A percentile compares a stretch with the other conserved stretches of the same genome.
phyloP scores from a whole-genome alignment of 2,329 filamentous ascomycete species.

The Scopulariopsis brevicaulis region DNA sequence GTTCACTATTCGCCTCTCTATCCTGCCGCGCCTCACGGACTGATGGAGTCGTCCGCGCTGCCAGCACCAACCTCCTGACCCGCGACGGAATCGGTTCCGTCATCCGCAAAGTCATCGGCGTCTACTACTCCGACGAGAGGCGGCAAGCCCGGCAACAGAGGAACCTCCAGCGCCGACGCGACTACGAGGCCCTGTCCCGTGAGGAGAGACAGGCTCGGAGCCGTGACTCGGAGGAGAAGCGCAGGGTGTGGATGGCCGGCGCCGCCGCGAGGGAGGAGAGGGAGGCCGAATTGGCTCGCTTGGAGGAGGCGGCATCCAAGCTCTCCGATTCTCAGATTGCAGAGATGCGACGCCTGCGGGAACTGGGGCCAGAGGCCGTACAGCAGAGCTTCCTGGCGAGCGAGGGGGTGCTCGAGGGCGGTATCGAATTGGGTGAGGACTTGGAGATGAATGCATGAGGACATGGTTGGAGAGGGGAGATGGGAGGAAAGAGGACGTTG shows the following conservation, averaged over 20 bases:
- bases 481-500: no score
- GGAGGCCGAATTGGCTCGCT: not conserved
- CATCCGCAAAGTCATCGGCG: not conserved
- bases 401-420: not conserved
- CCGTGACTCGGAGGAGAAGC: not conserved
- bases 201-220: not conserved
- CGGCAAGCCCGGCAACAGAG: not conserved
- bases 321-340: not conserved
- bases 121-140: not conserved
- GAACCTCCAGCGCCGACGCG: not conserved
- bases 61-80: not conserved
- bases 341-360: slow-evolving; percentile 2
- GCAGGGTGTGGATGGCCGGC: not conserved
- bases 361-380: slow-evolving; percentile 1
- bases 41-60: not conserved
- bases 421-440: not conserved
- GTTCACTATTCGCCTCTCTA: not conserved
- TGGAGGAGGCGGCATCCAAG: not conserved
- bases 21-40: not conserved
- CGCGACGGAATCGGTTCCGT: not conserved
- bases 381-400: not conserved
- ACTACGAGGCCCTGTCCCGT: not conserved
- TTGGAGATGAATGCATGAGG: not conserved
- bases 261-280: not conserved
- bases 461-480: not conserved